phyloP scores from a whole-genome alignment of 768 basidiomycete genomes.

The Leccinum pellstonianum region DNA sequence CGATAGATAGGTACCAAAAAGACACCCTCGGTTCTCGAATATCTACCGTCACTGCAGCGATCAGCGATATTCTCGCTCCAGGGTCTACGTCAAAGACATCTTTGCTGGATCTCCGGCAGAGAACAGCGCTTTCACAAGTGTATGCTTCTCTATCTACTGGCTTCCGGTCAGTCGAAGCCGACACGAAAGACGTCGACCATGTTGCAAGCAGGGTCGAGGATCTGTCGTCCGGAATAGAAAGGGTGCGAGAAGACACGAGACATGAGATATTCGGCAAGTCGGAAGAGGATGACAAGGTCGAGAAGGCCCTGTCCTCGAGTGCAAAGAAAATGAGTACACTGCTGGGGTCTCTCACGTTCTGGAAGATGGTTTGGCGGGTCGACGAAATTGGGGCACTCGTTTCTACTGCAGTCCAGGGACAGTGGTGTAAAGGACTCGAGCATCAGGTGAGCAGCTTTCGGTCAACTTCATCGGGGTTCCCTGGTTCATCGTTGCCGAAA shows the following conservation, averaged over 20 bases:
- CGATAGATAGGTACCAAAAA: conserved; percentile 65
- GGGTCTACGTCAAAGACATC: conserved; percentile 5
- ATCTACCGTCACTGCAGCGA: conserved; percentile 43
- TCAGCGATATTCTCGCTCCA: conserved; percentile 29
- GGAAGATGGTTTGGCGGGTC: conserved; percentile 40
- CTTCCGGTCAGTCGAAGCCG: conserved; percentile 29
- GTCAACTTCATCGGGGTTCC: not conserved
- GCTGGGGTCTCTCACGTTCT: conserved; percentile 37
- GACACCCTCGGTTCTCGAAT: conserved; percentile 60
- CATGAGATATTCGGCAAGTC: conserved; percentile 40
- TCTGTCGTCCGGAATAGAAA: conserved; percentile 40
- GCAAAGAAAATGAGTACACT: conserved; percentile 30
- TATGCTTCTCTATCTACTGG: conserved; percentile 41
- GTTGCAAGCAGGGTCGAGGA: conserved; percentile 36
- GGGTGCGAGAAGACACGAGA: conserved; percentile 36
- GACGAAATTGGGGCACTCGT: conserved; percentile 40
- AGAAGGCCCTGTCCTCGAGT: conserved; percentile 29
- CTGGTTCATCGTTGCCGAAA: not conserved
- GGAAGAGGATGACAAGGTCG: conserved; percentile 21
- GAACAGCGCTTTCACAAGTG: conserved; percentile 40
- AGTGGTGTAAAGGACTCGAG: conserved; percentile 49
- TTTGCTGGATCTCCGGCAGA: conserved; percentile 33
- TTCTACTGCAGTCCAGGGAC: conserved; percentile 30
- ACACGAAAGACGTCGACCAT: conserved; percentile 36
- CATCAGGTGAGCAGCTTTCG: conserved; percentile 39